These are phyloP conservation scores for Erodium trifolium DNA, from an alignment of 441 rosid genomes.

Conservation along the genomic window DNA sequence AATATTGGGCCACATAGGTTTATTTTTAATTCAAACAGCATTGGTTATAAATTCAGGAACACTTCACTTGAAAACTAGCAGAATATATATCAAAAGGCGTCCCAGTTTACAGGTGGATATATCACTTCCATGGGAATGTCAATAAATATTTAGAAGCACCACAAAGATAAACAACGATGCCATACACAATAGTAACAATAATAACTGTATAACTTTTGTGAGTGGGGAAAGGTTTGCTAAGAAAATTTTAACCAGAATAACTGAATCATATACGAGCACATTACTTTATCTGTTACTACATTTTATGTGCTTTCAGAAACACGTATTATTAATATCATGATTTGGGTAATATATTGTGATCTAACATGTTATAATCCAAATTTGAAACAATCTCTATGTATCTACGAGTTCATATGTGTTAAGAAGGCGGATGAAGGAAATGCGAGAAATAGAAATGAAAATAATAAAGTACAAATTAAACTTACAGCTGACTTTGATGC, in stretches of 20 bases:
- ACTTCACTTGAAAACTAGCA: neutral
- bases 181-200: neutral
- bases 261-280: too few species aligned
- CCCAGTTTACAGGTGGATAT: neutral
- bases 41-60: neutral
- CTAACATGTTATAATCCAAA: neutral
- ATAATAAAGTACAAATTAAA: constrained; percentile 10
- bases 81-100: neutral
- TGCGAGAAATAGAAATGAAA: neutral
- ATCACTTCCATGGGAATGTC: neutral
- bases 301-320: too few species aligned
- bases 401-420: neutral
- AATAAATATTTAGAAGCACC: neutral
- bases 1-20: neutral
- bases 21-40: neutral
- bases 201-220: neutral
- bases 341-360: neutral
- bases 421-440: neutral
- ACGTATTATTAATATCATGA: too few species aligned
- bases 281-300: too few species aligned
- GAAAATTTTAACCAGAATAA: neutral
- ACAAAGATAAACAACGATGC: neutral
- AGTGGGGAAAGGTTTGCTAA: neutral
- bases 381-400: neutral
- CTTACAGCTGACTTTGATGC: constrained; percentile 79